These are phyloP conservation scores for Kluyveromyces aestuarii DNA, from an alignment of 805 yeast genomes.

Conservation along the genomic window DNA sequence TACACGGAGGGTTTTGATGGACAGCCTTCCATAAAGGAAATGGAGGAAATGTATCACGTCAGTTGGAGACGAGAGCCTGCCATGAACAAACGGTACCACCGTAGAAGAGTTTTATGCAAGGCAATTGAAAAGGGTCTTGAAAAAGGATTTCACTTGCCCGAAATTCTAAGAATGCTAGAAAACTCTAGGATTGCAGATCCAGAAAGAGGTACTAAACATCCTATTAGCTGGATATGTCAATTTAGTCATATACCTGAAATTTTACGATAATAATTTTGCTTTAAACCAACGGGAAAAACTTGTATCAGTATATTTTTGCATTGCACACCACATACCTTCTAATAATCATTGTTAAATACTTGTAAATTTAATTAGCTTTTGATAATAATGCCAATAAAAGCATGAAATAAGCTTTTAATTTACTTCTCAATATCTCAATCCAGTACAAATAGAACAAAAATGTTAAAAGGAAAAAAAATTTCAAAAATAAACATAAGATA, in stretches of 20 bases:
- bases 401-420: not conserved
- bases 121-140: slow-evolving; percentile 43
- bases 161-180: slow-evolving; percentile 40
- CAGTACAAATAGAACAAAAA: no score
- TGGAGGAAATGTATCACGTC: slow-evolving; percentile 41
- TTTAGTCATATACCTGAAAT: slow-evolving; percentile 30
- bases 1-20: slow-evolving; percentile 43
- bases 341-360: not conserved
- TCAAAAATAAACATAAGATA: no score
- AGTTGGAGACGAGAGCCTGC: slow-evolving; percentile 51
- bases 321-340: not conserved
- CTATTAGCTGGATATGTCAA: slow-evolving; percentile 37
- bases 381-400: not conserved
- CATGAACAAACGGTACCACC: slow-evolving; percentile 41
- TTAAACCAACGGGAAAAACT: not conserved
- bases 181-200: slow-evolving; percentile 34
- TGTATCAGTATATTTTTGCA: not conserved
- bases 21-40: slow-evolving; percentile 42
- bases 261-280: not conserved
- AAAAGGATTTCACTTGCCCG: slow-evolving; percentile 36
- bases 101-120: slow-evolving; percentile 45
- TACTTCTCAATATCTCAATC: no score
- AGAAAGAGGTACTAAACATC: slow-evolving; percentile 34
- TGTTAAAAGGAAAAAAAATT: no score
- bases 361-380: not conserved